A percentile compares a stretch with the other conserved stretches of the same genome.
phyloP scores from a whole-genome alignment of 202 grass and related monocot species.

The Schoenoplectus triqueter region DNA sequence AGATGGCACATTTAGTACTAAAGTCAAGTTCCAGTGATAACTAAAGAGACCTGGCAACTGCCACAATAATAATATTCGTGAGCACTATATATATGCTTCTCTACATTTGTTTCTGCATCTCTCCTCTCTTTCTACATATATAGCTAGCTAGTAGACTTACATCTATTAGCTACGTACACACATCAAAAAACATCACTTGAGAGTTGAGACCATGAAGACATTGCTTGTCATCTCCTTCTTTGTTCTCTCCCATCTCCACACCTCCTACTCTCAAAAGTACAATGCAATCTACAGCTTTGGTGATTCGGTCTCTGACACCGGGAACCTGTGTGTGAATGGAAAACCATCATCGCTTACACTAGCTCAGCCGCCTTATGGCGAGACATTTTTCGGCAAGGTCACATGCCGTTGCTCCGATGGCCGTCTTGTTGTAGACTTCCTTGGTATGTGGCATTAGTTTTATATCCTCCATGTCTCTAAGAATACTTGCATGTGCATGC shows the following conservation, averaged over 20 bases:
- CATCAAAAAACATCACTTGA: background rate
- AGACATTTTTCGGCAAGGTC: conserved; percentile 77
- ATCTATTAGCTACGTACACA: conserved; percentile 21
- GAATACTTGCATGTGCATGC: conserved; percentile 26
- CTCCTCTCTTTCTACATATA: background rate
- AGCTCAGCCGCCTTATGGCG: conserved; percentile 80
- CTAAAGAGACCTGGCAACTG: conserved; percentile 37
- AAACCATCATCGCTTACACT: conserved; percentile 63
- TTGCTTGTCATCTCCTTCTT: conserved; percentile 34
- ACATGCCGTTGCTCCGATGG: conserved; percentile 85
- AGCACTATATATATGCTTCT: conserved; percentile 40
- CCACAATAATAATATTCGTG: background rate
- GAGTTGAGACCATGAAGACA: conserved; percentile 12
- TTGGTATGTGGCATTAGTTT: conserved; percentile 40
- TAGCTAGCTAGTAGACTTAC: conserved; percentile 25
- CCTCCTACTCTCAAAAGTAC: conserved; percentile 56
- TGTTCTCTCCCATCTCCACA: conserved; percentile 14
- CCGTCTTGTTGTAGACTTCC: conserved; percentile 79
- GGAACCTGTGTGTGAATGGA: conserved; percentile 70
- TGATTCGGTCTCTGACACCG: conserved; percentile 92
- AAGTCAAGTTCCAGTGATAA: conserved; percentile 22
- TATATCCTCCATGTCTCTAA: background rate
- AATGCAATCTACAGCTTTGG: conserved; percentile 87
- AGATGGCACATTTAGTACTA: conserved; percentile 7
- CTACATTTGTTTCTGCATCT: conserved; percentile 24